Percentiles rank a stretch among this genome's conserved stretches.
Conservation (phyloP, 495 filamentous ascomycete genomes). For the Annulohypoxylon nitens region DNA sequence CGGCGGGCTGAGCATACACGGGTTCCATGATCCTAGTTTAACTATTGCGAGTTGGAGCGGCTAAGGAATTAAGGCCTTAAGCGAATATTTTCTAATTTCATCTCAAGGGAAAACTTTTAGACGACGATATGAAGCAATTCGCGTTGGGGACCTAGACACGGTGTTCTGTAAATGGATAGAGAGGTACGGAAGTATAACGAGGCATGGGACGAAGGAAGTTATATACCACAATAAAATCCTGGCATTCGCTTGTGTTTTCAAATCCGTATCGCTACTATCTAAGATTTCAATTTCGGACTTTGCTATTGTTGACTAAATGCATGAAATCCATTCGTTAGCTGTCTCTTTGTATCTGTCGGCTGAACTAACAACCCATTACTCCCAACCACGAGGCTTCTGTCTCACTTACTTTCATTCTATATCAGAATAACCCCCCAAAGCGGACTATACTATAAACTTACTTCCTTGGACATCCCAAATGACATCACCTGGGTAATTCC, state of each 20-base stretch:
- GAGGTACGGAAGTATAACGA: slow-evolving; percentile 20
- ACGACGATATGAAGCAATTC: slow-evolving; percentile 40
- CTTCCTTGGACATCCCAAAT: too few relatives aligned
- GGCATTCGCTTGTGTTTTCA: slow-evolving; percentile 8
- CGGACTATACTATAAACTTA: too few relatives aligned
- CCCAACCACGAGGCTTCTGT: too few relatives aligned
- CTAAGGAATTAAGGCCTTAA: slow-evolving; percentile 14
- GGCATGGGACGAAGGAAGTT: background rate
- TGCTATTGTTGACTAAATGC: too few relatives aligned
- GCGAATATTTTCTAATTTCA: slow-evolving; percentile 1
- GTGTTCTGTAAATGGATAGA: slow-evolving; percentile 13
- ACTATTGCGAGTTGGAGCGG: slow-evolving; percentile 38
- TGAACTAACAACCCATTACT: too few relatives aligned
- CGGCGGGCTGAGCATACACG: slow-evolving; percentile 52
- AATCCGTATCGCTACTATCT: background rate
- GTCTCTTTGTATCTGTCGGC: too few relatives aligned
- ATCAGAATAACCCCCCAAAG: too few relatives aligned
- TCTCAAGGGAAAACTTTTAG: slow-evolving; percentile 14
- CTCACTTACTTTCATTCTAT: too few relatives aligned
- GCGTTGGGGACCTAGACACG: background rate
- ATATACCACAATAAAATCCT: slow-evolving; percentile 31
- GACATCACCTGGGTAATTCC: too few relatives aligned
- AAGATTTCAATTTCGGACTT: background rate
- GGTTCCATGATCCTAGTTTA: slow-evolving; percentile 52
- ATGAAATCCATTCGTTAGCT: too few relatives aligned